Evolutionary conservation across 23 red algal species (phyloP).

Genomic region (Gracilaria gracilis): DNA sequence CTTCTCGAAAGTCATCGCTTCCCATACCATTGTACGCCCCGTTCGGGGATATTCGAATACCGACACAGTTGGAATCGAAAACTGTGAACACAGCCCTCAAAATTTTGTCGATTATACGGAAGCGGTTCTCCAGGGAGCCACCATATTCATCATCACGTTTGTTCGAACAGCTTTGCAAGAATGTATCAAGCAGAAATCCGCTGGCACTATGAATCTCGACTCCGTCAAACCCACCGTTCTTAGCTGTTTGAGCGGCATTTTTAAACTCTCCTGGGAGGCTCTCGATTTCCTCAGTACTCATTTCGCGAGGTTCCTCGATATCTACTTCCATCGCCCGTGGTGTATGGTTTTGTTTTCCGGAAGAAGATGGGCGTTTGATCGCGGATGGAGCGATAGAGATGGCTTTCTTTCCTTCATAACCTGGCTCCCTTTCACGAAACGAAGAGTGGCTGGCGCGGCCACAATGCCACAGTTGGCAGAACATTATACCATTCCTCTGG

Average conservation of each 20-base stretch:
- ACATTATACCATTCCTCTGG: conserved; percentile 60
- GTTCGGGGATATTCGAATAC: conserved; percentile 80
- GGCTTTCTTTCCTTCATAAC: conserved; percentile 15
- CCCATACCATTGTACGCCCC: conserved; percentile 75
- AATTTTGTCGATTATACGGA: conserved; percentile 61
- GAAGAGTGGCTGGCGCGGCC: conserved; percentile 74
- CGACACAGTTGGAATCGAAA: conserved; percentile 50
- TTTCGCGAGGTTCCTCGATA: conserved; percentile 64
- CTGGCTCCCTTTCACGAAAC: conserved; percentile 48
- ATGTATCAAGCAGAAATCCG: conserved; percentile 73
- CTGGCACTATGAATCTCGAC: conserved; percentile 85
- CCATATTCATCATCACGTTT: conserved; percentile 80
- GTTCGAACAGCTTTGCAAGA: conserved; percentile 84
- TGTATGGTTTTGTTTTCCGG: conserved; percentile 35
- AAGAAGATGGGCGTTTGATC: conserved; percentile 6
- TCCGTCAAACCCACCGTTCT: conserved; percentile 81
- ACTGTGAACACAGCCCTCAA: conserved; percentile 55
- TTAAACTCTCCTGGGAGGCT: conserved; percentile 57
- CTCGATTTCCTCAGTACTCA: conserved; percentile 69
- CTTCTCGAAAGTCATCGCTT: conserved; percentile 54
- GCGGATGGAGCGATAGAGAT: conserved; percentile 66
- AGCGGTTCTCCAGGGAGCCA: conserved; percentile 67
- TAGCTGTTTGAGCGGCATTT: conserved; percentile 64
- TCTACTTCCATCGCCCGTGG: conserved; percentile 13
- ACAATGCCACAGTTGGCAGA: conserved; percentile 83